Percentiles rank a stretch among this genome's conserved stretches.
phyloP scores from a whole-genome alignment of 306 rosid species.

The Begonia masoniana region DNA sequence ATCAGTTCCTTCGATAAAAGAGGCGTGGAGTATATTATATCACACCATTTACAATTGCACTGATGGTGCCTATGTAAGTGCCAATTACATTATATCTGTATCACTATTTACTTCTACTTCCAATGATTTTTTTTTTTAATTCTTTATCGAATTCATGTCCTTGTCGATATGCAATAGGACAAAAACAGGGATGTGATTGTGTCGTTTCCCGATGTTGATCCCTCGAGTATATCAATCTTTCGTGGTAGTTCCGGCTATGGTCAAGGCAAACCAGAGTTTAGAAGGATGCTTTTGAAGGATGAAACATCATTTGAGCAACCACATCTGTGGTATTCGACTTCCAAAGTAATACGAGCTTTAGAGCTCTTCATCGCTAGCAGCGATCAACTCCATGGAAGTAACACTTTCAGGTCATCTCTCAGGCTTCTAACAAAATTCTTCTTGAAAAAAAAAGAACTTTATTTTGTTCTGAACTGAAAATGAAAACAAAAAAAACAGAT shows the following conservation, averaged over 20 bases:
- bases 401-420: conserved; percentile 52
- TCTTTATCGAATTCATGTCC: not conserved
- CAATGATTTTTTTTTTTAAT: not conserved
- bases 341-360: conserved; percentile 53
- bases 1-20: conserved; percentile 47
- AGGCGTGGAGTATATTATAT: conserved; percentile 87
- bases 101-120: too few relatives aligned
- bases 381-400: conserved; percentile 43
- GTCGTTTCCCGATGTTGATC: conserved; percentile 80
- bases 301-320: conserved; percentile 10
- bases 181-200: conserved; percentile 76
- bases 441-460: too few relatives aligned
- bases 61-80: conserved; percentile 21
- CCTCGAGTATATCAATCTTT: conserved; percentile 29
- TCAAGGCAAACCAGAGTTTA: too few relatives aligned
- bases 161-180: conserved; percentile 30
- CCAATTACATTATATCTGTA: too few relatives aligned
- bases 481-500: too few relatives aligned
- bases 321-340: conserved; percentile 81
- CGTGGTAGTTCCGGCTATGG: conserved; percentile 10
- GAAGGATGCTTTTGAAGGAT: too few relatives aligned
- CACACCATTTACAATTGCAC: conserved; percentile 79
- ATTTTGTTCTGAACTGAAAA: too few relatives aligned
- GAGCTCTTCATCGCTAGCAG: conserved; percentile 48
- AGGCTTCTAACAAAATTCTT: too few relatives aligned